These are phyloP conservation scores for Quercus glauca DNA, from an alignment of 306 rosid genomes.

Conservation along the genomic window DNA sequence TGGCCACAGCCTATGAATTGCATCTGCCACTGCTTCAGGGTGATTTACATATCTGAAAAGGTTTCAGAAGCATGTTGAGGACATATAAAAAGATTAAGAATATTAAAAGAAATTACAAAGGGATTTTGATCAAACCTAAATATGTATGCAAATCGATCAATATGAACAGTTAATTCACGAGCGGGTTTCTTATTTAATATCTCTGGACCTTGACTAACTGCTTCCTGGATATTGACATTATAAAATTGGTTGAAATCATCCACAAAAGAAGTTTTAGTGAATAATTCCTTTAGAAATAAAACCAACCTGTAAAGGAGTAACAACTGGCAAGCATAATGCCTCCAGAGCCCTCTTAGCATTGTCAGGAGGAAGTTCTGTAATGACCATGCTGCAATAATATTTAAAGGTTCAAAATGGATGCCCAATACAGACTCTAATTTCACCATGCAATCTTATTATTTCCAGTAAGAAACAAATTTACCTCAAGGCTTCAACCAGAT, in stretches of 20 bases:
- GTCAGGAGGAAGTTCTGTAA: slow-evolving; percentile 89
- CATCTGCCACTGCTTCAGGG: slow-evolving; percentile 98
- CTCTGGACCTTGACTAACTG: slow-evolving; percentile 83
- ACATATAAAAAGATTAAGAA: slow-evolving; percentile 1
- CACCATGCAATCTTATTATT: slow-evolving; percentile 19
- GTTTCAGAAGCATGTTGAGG: slow-evolving; percentile 32
- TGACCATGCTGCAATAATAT: slow-evolving; percentile 66
- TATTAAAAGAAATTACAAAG: slow-evolving; percentile 13
- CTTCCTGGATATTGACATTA: slow-evolving; percentile 63
- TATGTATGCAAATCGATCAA: slow-evolving; percentile 93
- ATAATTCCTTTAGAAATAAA: slow-evolving; percentile 19
- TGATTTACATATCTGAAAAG: slow-evolving; percentile 79
- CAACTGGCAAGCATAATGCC: slow-evolving; percentile 90
- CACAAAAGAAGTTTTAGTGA: background rate
- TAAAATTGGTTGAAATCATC: slow-evolving; percentile 20
- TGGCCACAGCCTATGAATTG: slow-evolving; percentile 94
- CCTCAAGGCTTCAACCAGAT: slow-evolving; percentile 97
- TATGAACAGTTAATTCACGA: slow-evolving; percentile 91
- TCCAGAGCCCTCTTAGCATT: slow-evolving; percentile 86
- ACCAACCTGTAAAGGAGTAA: slow-evolving; percentile 86
- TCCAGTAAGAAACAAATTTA: slow-evolving; percentile 22
- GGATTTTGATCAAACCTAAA: slow-evolving; percentile 61
- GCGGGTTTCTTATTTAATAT: slow-evolving; percentile 66
- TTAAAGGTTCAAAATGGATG: slow-evolving; percentile 28
- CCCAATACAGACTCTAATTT: slow-evolving; percentile 9